Evolutionary conservation across 805 yeast genomes (phyloP).

Genomic region (Candida vaughaniae): DNA sequence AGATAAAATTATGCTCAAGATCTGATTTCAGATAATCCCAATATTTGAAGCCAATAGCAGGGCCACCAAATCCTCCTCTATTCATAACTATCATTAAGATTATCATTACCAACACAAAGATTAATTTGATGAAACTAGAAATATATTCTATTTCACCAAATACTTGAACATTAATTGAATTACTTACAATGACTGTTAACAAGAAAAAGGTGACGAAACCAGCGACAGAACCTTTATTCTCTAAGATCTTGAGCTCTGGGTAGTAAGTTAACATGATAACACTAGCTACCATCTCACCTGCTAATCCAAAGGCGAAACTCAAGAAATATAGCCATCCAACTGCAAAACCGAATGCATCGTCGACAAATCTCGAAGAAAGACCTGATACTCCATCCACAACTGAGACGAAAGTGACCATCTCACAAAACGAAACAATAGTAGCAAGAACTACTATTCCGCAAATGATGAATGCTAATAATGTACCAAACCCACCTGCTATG

Average conservation of each 20-base stretch:
- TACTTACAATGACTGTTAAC: conserved; percentile 47
- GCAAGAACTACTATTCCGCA: conserved; percentile 66
- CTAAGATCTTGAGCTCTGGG: conserved; percentile 51
- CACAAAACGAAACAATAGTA: conserved; percentile 74
- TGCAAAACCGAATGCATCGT: conserved; percentile 75
- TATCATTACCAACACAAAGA: conserved; percentile 52
- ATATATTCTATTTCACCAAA: conserved; percentile 75
- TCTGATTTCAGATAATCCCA: conserved; percentile 62
- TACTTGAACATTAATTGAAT: conserved; percentile 65
- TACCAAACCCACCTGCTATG: conserved; percentile 77
- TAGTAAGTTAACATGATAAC: conserved; percentile 74
- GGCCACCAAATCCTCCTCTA: conserved; percentile 51
- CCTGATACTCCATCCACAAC: conserved; percentile 80
- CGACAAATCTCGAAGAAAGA: conserved; percentile 69
- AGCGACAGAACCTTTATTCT: conserved; percentile 39
- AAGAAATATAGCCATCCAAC: conserved; percentile 74
- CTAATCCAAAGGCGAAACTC: conserved; percentile 68
- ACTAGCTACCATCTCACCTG: conserved; percentile 80
- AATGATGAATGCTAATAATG: conserved; percentile 62
- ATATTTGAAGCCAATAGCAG: conserved; percentile 60
- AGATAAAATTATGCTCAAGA: conserved; percentile 46
- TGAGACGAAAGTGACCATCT: conserved; percentile 77
- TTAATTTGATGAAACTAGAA: conserved; percentile 56
- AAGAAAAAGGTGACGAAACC: conserved; percentile 68
- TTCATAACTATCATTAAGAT: conserved; percentile 66